Evolutionary conservation across 805 yeast genomes (phyloP), one percentile per base, ranked within the genome.

Genomic region (Candida taoyuanica): DNA sequence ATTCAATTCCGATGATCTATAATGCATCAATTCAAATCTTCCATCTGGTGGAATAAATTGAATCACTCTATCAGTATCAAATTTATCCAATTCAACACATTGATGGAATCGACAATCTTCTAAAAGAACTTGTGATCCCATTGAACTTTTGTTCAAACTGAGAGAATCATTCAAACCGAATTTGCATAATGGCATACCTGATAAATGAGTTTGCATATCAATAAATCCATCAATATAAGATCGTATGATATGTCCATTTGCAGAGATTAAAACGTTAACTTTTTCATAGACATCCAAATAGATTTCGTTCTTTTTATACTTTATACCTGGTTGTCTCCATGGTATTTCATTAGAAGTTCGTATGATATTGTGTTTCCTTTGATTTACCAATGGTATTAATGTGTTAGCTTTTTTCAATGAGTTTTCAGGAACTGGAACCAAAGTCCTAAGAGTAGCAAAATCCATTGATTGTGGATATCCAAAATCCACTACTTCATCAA

Each of bases 31-130:
- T 58, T 86, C 91, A 56, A 86, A 85, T 36, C 78, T 76, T 1
- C 95, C 95, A 61, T 87, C 95, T 2, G 96, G 96, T 3, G 96
- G 96, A 11, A 79, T 67, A 47, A 88, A 87, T 32, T 72, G 75
- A 41, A 88, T 81, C 17, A 74, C 63, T 29, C 83, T 65, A 18
- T 81, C 78, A 16, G 68, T 55, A 44, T 84, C 87, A 58, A 81
- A 85, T 48, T 75, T 73, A 41, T 75, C 74, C 39, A 86, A 65
- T 44, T 81, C 77, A 18, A 87, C 96, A 59, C 95, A 85, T 51
- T 85, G 91, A 60, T 87, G 96, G 61, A 87, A 83, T 47, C 82
- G 85, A 50, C 85, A 79, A 57, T 87, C 94, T 49, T 82, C 85
- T 9, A 88, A 62, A 0, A 69, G 53, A 5, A 79, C 84, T n/a